A percentile compares a stretch with the other conserved stretches of the same genome.
Evolutionary conservation across 257 asterid species (phyloP).

Genomic region (Parsonsia alboflavescens): DNA sequence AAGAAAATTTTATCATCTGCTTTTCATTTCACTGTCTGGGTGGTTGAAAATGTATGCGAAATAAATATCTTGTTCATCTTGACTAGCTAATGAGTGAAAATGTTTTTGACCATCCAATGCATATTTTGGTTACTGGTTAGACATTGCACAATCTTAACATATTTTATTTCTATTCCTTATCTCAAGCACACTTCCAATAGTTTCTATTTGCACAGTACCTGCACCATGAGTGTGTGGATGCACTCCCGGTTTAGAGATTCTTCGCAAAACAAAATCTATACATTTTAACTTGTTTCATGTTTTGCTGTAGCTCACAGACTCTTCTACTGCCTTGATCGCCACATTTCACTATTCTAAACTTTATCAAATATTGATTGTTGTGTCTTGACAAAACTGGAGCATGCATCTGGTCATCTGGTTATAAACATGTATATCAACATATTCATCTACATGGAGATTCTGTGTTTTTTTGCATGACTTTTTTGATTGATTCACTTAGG

Average conservation of each 20-base stretch:
- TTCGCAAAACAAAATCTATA: not conserved
- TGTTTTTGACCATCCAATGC: not conserved
- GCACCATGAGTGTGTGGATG: not conserved
- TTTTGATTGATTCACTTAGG: constrained; percentile 35
- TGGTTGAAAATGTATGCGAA: not conserved
- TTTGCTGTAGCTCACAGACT: not conserved
- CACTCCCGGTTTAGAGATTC: not conserved
- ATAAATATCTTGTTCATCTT: not conserved
- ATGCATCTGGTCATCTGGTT: not conserved
- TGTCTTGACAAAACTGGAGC: constrained; percentile 9
- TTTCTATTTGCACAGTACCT: not conserved
- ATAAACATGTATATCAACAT: not conserved
- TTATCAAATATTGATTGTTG: not conserved
- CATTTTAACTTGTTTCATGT: not conserved
- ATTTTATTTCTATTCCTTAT: not conserved
- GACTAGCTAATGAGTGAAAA: not conserved
- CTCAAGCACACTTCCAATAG: not conserved
- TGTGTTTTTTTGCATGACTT: not conserved
- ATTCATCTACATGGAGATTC: not conserved
- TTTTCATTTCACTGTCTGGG: not conserved
- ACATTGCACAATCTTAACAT: not conserved
- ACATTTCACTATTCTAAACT: not conserved
- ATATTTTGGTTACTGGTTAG: not conserved
- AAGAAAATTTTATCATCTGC: not conserved
- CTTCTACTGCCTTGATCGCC: not conserved